Base-by-base conservation (phyloP, 805 yeast species). In the Candida andamanensis region DNA sequence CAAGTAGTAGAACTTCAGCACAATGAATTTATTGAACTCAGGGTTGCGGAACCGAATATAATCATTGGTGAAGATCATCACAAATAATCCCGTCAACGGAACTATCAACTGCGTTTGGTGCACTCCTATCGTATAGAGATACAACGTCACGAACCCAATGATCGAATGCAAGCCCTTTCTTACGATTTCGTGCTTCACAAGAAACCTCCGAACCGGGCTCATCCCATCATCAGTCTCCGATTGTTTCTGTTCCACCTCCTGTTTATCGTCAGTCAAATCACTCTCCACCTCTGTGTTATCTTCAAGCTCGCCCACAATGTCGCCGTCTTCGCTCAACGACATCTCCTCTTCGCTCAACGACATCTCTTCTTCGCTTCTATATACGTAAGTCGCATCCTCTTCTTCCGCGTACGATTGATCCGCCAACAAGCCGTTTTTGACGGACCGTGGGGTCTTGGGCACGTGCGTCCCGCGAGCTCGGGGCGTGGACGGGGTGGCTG, bases 151-250 rank as follows among this genome's bases (percentile, higher is more conserved):
- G 41, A 87, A 72, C 1, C 97, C 98, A 29, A 89, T 86, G 2
- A 92, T 81, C 6, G 90, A 83, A 55, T 92, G 98, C 38, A 92
- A 76, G 3, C 74, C 60, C 56, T 92, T 92, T 49, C 98, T 74
- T 4, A 95, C 94, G 12, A 92, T 64, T 58, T 92, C 98, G 51
- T 92, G 87, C 49, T 82, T 82, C 22, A 80, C 74, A 30, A 81
- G 58, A 47, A 80, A 78, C 26, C 36, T 35, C 22, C 47, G 26
- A 17, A 34, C n/a, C n/a, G n/a, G 22, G 8, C 22, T 19, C 11
- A 11, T 8, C 11, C 22, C 30, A 11, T 26, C 15, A 12, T 15
- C 19, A 11, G 33, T 24, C 11, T 30, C 33, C 8, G 24, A 15
- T n/a, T 7, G 24, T 21, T 14, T 6, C 7, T 9, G 16, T 5